Evolutionary conservation across 306 rosid genomes (phyloP), one percentile per base, ranked within the genome.

Genomic region (Notholithocarpus densiflorus): DNA sequence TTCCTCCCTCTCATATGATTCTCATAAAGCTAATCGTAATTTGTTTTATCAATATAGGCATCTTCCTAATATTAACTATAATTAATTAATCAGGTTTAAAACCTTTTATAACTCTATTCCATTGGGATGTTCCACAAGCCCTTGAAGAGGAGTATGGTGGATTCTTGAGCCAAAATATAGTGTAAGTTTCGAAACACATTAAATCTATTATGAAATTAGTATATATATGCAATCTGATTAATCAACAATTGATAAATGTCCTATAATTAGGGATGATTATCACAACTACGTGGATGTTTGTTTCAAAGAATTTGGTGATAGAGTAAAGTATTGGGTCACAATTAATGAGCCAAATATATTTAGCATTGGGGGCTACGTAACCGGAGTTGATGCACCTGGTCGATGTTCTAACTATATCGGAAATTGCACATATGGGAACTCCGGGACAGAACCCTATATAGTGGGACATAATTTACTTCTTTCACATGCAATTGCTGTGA

Each of bases 301-400:
- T 78, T 91, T 83, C 40, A 77, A 81, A 83, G 85, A 86, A 62
- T 91, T 91, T 64, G 95, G 95, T 9, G 91, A 91, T 76, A 79
- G 89, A 55, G 92, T 91, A 51, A 91, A 91, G 86, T 85, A 87
- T 69, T 91, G 96, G 96, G 77, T 91, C 61, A 89, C 95, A 2
- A 26, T 87, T 40, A 91, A 91, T 26, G 95, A 91, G 80, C 96
- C 96, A 21, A 21, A 71, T n/a, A 69, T 76, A 3, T 80, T 80
- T 66, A 80, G 71, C 40, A 55, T 75, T 1, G 6, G 0, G 3
- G 92, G 90, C 27, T 89, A 89, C 75, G 72, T 79, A 68, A 56
- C 2, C 19, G 96, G 94, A 10, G 68, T 59, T 12, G 54, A 83
- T 12, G 86, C 94, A 3, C 92, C 92, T 1, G 73, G 69, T 13